Evolutionary conservation across 129 eudicot genomes (phyloP), one percentile per base, ranked within the genome.

Genomic region (Escallonia herrerae): DNA sequence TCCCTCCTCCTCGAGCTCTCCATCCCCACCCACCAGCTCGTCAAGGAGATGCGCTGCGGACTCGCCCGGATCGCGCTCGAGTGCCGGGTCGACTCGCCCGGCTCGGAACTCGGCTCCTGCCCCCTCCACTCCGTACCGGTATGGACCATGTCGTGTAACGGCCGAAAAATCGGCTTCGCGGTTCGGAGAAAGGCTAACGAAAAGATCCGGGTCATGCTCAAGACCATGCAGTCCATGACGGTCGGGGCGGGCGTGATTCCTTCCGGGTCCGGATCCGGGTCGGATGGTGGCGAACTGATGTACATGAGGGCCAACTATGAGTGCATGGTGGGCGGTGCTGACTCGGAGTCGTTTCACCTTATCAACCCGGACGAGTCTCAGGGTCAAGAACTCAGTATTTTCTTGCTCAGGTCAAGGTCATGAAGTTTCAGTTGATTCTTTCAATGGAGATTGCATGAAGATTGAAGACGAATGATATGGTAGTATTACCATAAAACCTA

Each of bases 281-380:
- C 71, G 58, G 83, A 22, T 1, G 33, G 33, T 22, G 76, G 46
- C 70, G 66, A 87, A 71, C 59, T 87, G 43, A 85, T 22, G 78
- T 94, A 94, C 61, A 94, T 94, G 99, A 77, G 99, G 74, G 99
- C 97, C 12, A 89, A 77, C 50, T 94, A 94, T 60, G 99, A 94
- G 66, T 94, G 86, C 33, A 81, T 89, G 22, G 80, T 86, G 61
- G 99, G 99, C 43, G 90, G 95, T 2, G 80, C 87, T 1, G 93
- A 94, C 60, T 89, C 90, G 7, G 99, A 94, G 60, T 86, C 95
- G 38, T 94, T 86, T 61, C 99, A 94, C 73, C 53, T 94, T 72
- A 80, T 94, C 62, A 89, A 83, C 79, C 95, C 93, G 56, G 99
- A 86, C 64, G 86, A 87, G 46, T 82, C 81, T 13, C 73, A 69